Evolutionary conservation across 108 stramenopile species (phyloP), one percentile per base, ranked within the genome.

Genomic region (Nannochloropsis salina): DNA sequence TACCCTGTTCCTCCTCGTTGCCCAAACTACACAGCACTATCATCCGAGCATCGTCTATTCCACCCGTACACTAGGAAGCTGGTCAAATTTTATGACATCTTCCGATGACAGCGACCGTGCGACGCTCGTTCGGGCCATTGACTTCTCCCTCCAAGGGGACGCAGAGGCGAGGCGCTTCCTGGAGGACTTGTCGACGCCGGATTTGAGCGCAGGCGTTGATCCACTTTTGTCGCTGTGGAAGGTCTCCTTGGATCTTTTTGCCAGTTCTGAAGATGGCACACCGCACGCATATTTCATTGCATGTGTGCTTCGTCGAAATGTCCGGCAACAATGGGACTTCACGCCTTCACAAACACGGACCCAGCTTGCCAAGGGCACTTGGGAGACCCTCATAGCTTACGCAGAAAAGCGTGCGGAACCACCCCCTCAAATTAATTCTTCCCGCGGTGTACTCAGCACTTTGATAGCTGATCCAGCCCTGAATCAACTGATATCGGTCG

Each of bases 81-180:
- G 10, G 15, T 51, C 47, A 51, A 51, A 51, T 15, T 51, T 51
- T 51, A 10, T 51, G 47, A 51, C 47, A 51, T 51, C 15, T 51
- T 51, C 47, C 61, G n/a, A 74, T 74, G 61, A 74, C n/a, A n/a
- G n/a, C 61, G 61, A 74, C 61, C n/a, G 61, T n/a, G 61, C 61
- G 20, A 6, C 61, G 61, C 61, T 74, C 20, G 61, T n/a, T n/a
- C 61, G 61, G 20, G 61, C 61, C 20, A 74, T 74, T n/a, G 61
- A 74, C 61, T n/a, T 74, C 20, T 74, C 61, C 20, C n/a, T 74
- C 20, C 61, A 74, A 74, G 61, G 61, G 61, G 61, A 74, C n/a
- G 61, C n/a, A 2, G 6, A 74, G n/a, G 61, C 61, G 20, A 74
- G 61, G 61, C n/a, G 61, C 61, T 74, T 74, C 61, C n/a, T 74